phyloP scores from a whole-genome alignment of 1,139 yeast genomes.

The Kodamaea suecica region DNA sequence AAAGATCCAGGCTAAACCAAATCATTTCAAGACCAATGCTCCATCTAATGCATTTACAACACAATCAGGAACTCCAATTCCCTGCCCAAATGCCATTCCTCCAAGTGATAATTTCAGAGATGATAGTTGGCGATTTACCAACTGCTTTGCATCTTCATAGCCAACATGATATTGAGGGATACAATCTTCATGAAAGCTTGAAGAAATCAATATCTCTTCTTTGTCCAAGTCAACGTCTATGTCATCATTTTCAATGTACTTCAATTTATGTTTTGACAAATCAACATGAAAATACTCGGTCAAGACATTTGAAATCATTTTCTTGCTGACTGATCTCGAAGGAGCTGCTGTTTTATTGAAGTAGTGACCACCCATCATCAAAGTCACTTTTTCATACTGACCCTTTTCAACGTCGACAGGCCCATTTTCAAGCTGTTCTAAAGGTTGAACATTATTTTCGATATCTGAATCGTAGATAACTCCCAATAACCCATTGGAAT shows the following conservation, averaged over 20 bases:
- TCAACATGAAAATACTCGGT: conserved; percentile 49
- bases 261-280: conserved; percentile 26
- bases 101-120: conserved; percentile 57
- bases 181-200: conserved; percentile 46
- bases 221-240: conserved; percentile 20
- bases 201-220: conserved; percentile 36
- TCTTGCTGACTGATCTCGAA: conserved; percentile 40
- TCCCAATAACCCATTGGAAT: conserved; percentile 69
- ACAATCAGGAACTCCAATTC: conserved; percentile 90
- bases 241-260: conserved; percentile 28
- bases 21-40: conserved; percentile 32
- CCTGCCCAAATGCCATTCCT: conserved; percentile 80
- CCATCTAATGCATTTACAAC: conserved; percentile 60
- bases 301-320: conserved; percentile 47
- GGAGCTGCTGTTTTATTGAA: conserved; percentile 39
- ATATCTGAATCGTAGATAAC: conserved; percentile 88
- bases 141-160: conserved; percentile 48
- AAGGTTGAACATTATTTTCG: conserved; percentile 43
- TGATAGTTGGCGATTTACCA: conserved; percentile 28
- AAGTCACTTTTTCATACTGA: conserved; percentile 67
- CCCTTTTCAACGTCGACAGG: neutral
- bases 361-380: conserved; percentile 88
- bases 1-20: too few relatives aligned
- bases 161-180: conserved; percentile 85
- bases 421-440: conserved; percentile 1